Conservation (phyloP, 1,284 basidiomycete species). For the Cryptococcus sp. region DNA sequence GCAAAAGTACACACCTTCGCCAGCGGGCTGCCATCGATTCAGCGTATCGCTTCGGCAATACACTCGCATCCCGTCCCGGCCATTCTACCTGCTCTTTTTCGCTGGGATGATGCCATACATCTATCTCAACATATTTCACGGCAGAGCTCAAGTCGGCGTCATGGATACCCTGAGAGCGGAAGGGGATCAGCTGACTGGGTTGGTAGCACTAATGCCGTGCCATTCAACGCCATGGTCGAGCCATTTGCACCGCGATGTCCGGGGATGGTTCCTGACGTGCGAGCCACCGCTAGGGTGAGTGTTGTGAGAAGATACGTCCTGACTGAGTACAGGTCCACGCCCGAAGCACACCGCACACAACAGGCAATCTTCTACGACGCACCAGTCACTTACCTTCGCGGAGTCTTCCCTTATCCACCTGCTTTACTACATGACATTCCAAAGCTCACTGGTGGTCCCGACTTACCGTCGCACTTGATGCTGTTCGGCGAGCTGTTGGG, state of each 20-base stretch:
- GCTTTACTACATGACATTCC: slow-evolving; percentile 28
- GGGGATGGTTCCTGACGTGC: slow-evolving; percentile 83
- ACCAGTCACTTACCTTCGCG: slow-evolving; percentile 66
- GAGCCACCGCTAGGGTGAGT: slow-evolving; percentile 80
- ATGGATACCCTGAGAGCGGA: slow-evolving; percentile 54
- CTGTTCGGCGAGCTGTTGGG: slow-evolving; percentile 32
- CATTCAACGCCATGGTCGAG: slow-evolving; percentile 97
- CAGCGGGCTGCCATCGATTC: slow-evolving; percentile 34
- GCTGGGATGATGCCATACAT: slow-evolving; percentile 62
- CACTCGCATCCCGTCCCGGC: slow-evolving; percentile 41
- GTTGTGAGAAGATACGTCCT: background rate
- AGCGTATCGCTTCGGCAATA: slow-evolving; percentile 38
- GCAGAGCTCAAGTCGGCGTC: slow-evolving; percentile 73
- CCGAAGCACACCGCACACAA: slow-evolving; percentile 69
- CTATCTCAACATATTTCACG: slow-evolving; percentile 73
- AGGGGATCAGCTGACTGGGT: slow-evolving; percentile 49
- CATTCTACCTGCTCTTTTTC: slow-evolving; percentile 58
- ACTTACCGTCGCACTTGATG: slow-evolving; percentile 31
- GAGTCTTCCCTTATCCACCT: slow-evolving; percentile 59
- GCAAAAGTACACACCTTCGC: slow-evolving; percentile 53
- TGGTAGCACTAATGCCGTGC: slow-evolving; percentile 93
- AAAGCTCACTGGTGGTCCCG: slow-evolving; percentile 59
- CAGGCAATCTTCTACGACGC: slow-evolving; percentile 78
- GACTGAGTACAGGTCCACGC: slow-evolving; percentile 30
- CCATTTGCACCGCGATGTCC: slow-evolving; percentile 72